Evolutionary conservation across 352 stramenopile species (phyloP).

Genomic region (Blastocystis sp.): DNA sequence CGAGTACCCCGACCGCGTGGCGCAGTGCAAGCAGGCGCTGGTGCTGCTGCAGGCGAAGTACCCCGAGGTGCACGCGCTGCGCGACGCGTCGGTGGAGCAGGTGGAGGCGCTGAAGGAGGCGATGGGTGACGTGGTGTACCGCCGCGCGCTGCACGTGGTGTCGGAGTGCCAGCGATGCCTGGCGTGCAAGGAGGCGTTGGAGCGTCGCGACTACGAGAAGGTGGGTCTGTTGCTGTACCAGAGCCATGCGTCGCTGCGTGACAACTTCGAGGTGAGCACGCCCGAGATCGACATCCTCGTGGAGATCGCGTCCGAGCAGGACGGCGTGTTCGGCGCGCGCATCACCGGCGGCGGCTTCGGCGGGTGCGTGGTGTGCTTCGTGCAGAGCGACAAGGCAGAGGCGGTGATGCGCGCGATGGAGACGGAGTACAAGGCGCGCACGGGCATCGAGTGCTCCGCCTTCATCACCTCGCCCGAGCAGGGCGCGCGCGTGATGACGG

Average conservation of each 20-base stretch:
- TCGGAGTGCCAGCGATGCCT: constrained; percentile 53
- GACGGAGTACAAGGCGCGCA: constrained; percentile 66
- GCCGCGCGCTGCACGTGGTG: constrained; percentile 85
- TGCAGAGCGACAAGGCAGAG: constrained; percentile 76
- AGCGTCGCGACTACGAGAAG: constrained; percentile 64
- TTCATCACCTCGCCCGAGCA: constrained; percentile 39
- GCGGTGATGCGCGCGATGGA: constrained; percentile 29
- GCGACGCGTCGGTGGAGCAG: constrained; percentile 83
- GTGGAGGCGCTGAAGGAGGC: constrained; percentile 75
- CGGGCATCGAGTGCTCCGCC: constrained; percentile 23
- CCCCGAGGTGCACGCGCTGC: constrained; percentile 78
- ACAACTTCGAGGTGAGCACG: constrained; percentile 70
- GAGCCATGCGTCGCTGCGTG: constrained; percentile 70
- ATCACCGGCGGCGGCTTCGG: constrained; percentile 74
- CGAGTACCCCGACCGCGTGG: constrained; percentile 87
- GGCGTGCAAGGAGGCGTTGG: constrained; percentile 49
- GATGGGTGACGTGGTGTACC: constrained; percentile 80
- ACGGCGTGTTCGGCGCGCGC: constrained; percentile 72
- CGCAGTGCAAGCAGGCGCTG: constrained; percentile 78
- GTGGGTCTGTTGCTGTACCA: constrained; percentile 69
- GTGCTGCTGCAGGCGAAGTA: constrained; percentile 78
- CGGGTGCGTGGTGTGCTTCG: constrained; percentile 89
- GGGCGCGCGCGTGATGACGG: constrained; percentile 36
- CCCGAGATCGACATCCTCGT: constrained; percentile 77
- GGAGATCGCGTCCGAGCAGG: constrained; percentile 80